Percentiles rank a stretch among this genome's conserved stretches.
These are phyloP conservation scores for Skeletonema tropicum DNA, from an alignment of 108 stramenopile species.

Conservation along the genomic window DNA sequence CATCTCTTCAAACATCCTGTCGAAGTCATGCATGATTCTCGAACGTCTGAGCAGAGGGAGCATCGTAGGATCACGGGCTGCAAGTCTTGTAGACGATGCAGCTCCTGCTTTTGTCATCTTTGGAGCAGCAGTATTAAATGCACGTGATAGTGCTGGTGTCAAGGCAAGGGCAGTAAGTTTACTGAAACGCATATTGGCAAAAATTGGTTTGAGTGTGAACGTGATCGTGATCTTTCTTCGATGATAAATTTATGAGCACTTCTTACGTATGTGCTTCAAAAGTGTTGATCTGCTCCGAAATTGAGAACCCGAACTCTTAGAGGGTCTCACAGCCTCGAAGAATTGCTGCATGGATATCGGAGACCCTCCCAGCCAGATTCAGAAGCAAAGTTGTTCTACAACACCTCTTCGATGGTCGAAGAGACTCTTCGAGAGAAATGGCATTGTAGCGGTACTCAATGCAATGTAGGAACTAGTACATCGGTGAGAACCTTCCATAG, in stretches of 20 bases:
- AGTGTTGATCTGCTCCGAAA: not conserved
- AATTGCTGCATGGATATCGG: not conserved
- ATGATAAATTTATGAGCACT: not conserved
- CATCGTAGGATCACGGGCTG: not conserved
- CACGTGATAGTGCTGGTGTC: not conserved
- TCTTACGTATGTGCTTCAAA: not conserved
- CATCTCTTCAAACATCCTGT: constrained; percentile 39
- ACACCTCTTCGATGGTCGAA: too few species aligned
- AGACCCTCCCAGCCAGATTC: too few species aligned
- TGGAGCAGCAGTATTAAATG: not conserved
- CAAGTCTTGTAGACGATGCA: not conserved
- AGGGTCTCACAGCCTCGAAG: not conserved
- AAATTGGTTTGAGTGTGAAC: not conserved
- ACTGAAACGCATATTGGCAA: not conserved
- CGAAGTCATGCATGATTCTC: constrained; percentile 13
- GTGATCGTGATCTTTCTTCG: not conserved
- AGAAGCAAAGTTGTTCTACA: too few species aligned
- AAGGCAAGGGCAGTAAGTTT: not conserved
- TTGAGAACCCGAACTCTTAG: not conserved
- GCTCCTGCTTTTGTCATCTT: not conserved
- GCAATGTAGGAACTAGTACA: not conserved
- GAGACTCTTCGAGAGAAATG: not conserved
- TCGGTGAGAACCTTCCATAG: too few species aligned
- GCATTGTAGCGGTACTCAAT: not conserved
- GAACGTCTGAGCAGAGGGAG: not conserved